These are phyloP conservation scores for Dictyophora rubrovolvata DNA, from an alignment of 768 basidiomycete genomes.

Conservation along the genomic window DNA sequence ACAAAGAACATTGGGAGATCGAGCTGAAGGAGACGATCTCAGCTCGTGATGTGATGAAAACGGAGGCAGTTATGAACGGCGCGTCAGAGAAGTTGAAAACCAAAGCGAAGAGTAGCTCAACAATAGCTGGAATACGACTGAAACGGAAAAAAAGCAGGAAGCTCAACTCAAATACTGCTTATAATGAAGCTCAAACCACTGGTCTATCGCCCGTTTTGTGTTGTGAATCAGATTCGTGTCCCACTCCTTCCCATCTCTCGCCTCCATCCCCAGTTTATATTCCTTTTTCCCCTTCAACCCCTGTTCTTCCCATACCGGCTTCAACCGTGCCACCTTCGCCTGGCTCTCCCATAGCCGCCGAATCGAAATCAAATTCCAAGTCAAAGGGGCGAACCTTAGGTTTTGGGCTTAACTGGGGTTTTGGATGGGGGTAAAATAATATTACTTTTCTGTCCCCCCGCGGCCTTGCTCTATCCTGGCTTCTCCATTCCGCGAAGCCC, in stretches of 20 bases:
- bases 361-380: not conserved
- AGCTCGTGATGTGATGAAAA: not conserved
- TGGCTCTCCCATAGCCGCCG: not conserved
- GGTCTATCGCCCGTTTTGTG: not conserved
- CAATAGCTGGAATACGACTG: not conserved
- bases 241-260: not conserved
- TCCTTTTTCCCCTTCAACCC: not conserved
- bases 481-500: no score
- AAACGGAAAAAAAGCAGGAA: not conserved
- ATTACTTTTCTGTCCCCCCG: not conserved
- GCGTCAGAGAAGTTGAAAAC: not conserved
- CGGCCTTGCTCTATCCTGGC: not conserved
- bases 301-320: not conserved
- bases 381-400: not conserved
- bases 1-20: not conserved
- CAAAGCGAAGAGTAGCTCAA: not conserved
- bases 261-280: not conserved
- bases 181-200: no score
- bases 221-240: not conserved
- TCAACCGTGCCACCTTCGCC: no score
- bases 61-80: not conserved
- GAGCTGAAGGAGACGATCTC: not conserved
- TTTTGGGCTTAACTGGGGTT: not conserved
- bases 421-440: not conserved
- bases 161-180: not conserved